Evolutionary conservation across 352 stramenopile species (phyloP).

Genomic region (Globisporangium cystogenes): DNA sequence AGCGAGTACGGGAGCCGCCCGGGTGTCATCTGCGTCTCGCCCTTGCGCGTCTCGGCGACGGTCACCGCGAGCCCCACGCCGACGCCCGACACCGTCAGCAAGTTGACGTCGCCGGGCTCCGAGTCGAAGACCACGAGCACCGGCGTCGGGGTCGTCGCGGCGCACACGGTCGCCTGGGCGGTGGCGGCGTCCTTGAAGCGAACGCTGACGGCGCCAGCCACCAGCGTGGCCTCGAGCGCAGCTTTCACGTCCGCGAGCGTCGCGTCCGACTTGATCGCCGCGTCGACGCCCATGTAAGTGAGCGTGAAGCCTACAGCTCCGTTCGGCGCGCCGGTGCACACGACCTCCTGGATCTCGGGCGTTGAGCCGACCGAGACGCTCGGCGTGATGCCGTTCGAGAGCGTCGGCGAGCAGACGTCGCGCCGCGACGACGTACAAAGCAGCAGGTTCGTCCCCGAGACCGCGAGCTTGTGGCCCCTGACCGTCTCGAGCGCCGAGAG

Average conservation of each 20-base stretch:
- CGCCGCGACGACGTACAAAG: slow-evolving; percentile 43
- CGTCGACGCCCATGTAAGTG: slow-evolving; percentile 38
- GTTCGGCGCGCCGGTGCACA: slow-evolving; percentile 26
- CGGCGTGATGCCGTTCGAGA: slow-evolving; percentile 36
- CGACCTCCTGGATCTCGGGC: slow-evolving; percentile 55
- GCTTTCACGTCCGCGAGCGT: slow-evolving; percentile 28
- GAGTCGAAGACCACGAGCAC: slow-evolving; percentile 60
- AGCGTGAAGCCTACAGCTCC: slow-evolving; percentile 50
- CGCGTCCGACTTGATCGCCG: slow-evolving; percentile 30
- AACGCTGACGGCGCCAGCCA: slow-evolving; percentile 53
- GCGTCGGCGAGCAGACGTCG: slow-evolving; percentile 29
- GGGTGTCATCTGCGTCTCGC: slow-evolving; percentile 46
- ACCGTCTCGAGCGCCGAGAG: slow-evolving; percentile 34
- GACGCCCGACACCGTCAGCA: slow-evolving; percentile 13
- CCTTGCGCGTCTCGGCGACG: slow-evolving; percentile 43
- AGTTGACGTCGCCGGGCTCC: slow-evolving; percentile 38
- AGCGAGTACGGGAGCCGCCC: slow-evolving; percentile 78
- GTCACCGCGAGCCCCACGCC: slow-evolving; percentile 6
- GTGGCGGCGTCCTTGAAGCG: slow-evolving; percentile 22
- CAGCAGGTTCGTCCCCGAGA: slow-evolving; percentile 45
- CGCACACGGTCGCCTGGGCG: slow-evolving; percentile 44
- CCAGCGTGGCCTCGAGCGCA: slow-evolving; percentile 50
- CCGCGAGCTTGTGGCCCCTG: slow-evolving; percentile 47
- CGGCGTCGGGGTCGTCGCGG: slow-evolving; percentile 14
- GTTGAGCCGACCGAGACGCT: slow-evolving; percentile 34